phyloP scores from a whole-genome alignment of 805 yeast genomes.

The Wickerhamiella musiphila region DNA sequence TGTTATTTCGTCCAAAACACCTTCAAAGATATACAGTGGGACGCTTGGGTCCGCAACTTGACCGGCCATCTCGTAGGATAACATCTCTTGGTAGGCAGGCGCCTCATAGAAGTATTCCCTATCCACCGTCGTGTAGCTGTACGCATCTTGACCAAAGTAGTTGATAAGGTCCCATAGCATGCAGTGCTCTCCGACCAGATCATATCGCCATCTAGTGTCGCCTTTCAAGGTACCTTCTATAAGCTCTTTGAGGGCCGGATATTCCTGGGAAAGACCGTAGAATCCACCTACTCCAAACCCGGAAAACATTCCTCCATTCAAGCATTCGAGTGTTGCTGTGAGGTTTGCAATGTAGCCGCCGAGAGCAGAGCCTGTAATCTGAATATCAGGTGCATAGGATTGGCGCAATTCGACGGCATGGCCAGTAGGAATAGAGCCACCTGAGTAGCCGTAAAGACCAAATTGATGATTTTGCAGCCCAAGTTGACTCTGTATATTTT shows the following conservation, averaged over 20 bases:
- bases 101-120: slow-evolving; percentile 5
- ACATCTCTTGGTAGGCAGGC: slow-evolving; percentile 7
- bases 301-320: slow-evolving; percentile 13
- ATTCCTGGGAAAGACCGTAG: slow-evolving; percentile 16
- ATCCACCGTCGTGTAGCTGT: too few relatives aligned
- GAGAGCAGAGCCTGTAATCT: slow-evolving; percentile 11
- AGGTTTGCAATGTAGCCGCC: slow-evolving; percentile 15
- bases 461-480: slow-evolving; percentile 4
- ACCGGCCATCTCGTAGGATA: too few relatives aligned
- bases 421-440: slow-evolving; percentile 15
- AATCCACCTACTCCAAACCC: slow-evolving; percentile 17
- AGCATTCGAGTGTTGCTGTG: slow-evolving; percentile 6
- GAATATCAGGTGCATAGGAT: slow-evolving; percentile 16
- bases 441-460: slow-evolving; percentile 18
- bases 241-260: slow-evolving; percentile 12
- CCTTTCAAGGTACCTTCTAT: slow-evolving; percentile 7
- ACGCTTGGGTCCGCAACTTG: slow-evolving; percentile 11
- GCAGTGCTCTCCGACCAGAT: slow-evolving; percentile 9
- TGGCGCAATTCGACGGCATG: slow-evolving; percentile 14
- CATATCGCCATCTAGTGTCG: slow-evolving; percentile 6
- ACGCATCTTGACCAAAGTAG: slow-evolving; percentile 10
- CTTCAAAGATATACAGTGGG: slow-evolving; percentile 17
- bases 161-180: slow-evolving; percentile 6
- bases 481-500: slow-evolving; percentile 3
- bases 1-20: slow-evolving; percentile 14